phyloP scores from a whole-genome alignment of 1,284 basidiomycete genomes.

The Ustilago xerochloae region DNA sequence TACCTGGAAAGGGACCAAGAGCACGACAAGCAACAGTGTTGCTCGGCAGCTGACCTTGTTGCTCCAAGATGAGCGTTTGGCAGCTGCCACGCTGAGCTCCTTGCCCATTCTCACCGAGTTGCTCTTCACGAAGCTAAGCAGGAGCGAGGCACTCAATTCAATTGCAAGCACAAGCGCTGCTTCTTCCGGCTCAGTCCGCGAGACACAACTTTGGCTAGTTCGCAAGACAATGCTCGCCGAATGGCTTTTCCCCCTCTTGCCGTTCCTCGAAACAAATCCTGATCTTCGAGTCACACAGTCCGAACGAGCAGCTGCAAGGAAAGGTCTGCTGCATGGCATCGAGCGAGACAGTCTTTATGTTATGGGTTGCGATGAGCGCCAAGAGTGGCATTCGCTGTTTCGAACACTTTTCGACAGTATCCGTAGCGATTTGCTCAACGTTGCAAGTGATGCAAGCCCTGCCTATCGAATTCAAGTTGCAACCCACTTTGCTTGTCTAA shows the following conservation, averaged over 20 bases:
- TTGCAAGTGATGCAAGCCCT: not conserved
- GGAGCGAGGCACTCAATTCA: constrained; percentile 33
- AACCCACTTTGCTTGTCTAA: constrained; percentile 23
- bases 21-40: not conserved
- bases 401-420: constrained; percentile 13
- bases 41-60: constrained; percentile 12
- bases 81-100: constrained; percentile 10
- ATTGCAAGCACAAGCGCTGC: constrained; percentile 20
- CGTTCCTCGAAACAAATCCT: constrained; percentile 10
- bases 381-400: constrained; percentile 47
- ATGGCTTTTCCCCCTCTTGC: constrained; percentile 31
- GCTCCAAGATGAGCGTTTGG: constrained; percentile 9
- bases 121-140: constrained; percentile 19
- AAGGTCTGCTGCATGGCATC: constrained; percentile 30
- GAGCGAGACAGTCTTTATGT: constrained; percentile 32
- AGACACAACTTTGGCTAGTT: constrained; percentile 31
- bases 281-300: not conserved
- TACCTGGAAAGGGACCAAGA: constrained; percentile 19
- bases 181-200: constrained; percentile 23
- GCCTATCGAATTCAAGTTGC: constrained; percentile 10
- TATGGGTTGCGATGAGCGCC: constrained; percentile 25
- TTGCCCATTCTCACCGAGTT: constrained; percentile 13
- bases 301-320: constrained; percentile 19
- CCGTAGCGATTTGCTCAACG: constrained; percentile 6
- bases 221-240: constrained; percentile 45